Base-by-base conservation (phyloP, 495 filamentous ascomycete genomes). In the Penicillium soppii region DNA sequence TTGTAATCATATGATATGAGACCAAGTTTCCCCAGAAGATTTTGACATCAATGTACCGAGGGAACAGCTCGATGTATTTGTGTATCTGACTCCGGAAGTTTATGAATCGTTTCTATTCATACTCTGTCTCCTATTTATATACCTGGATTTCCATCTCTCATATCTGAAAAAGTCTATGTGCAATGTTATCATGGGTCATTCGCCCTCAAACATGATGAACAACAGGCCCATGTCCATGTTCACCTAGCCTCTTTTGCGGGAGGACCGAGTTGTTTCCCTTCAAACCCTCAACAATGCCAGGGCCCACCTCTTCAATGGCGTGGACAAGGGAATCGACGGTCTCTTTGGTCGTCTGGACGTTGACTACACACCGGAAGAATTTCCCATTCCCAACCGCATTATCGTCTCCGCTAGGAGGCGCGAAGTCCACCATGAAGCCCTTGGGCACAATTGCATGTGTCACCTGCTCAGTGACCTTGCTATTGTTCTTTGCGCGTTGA, bases 381-480 rank as follows among this genome's bases (percentile, higher is more conserved):
- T 81, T 85, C 5, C 92, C 92, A 59, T 76, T 80, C 13, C 70
- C 73, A 53, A 82, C 77, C 1, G 64, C 65, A 30, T 77, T 61
- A n/a, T 69, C 69, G 19, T 86, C 73, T 9, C 65, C 66, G 46
- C 69, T 74, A 10, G 73, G 88, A 0, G 90, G 90, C 47, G 92
- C 89, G 72, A 89, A 97, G 73, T 97, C 92, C 22, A 96, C 78
- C 92, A 97, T 96, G 67, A 91, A 97, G 3, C 92, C 94, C 67
- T 80, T 80, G 17, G 50, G 53, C 17, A 96, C 76, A 53, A 97
- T 74, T 47, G 69, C 73, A 56, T 72, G 70, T 10, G 82, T 87
- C 50, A 95, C 83, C 47, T 66, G 63, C 67, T 80, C 78, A 17
- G 92, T 96, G n/a, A 82, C 70, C 58, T 68, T 72, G 52, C 85